Evolutionary conservation across 1,139 yeast species (phyloP), one percentile per base, ranked within the genome.

Genomic region (Ogataea hybrid): DNA sequence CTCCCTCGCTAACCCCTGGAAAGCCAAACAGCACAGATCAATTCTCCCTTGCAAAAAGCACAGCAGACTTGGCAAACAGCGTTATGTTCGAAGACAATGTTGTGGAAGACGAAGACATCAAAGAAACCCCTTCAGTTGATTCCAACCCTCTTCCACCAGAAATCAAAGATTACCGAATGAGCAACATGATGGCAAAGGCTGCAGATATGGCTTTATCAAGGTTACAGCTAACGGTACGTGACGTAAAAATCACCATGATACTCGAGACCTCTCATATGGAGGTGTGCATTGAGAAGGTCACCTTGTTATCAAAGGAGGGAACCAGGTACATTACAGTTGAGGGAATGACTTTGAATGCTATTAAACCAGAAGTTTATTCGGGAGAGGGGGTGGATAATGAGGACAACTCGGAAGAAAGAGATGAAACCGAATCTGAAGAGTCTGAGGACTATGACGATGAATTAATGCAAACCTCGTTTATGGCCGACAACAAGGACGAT

Each of bases 171-270:
- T 38, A 50, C 25, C 48, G 43, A 2, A 60, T 80, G 43, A 73
- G 82, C 35, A 73, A 75, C 3, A 74, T 84, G 45, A 73, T 83
- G 74, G 67, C 77, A 11, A 69, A 66, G 43, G 84, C 89, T 0
- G 84, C 80, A 1, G 92, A 84, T 47, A 69, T 82, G 49, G 89
- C 90, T 0, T 59, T 85, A 11, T 78, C 84, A 53, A 76, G 83
- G 53, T 61, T 85, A 10, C 76, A 68, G 40, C 68, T 83, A 5
- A 70, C 63, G 16, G 57, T 84, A 5, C 56, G 57, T 3, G 65
- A 74, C 45, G 56, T 81, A 11, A 65, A 61, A 10, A 55, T 83
- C 20, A 73, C 75, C 36, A 50, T 82, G 2, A 65, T 81, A 0
- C 63, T 80, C 16, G 86, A 79, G 50, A 73, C 61, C 54, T 70